Conservation (phyloP, 2,329 filamentous ascomycete species). For the Phaeosphaeria sp. region DNA sequence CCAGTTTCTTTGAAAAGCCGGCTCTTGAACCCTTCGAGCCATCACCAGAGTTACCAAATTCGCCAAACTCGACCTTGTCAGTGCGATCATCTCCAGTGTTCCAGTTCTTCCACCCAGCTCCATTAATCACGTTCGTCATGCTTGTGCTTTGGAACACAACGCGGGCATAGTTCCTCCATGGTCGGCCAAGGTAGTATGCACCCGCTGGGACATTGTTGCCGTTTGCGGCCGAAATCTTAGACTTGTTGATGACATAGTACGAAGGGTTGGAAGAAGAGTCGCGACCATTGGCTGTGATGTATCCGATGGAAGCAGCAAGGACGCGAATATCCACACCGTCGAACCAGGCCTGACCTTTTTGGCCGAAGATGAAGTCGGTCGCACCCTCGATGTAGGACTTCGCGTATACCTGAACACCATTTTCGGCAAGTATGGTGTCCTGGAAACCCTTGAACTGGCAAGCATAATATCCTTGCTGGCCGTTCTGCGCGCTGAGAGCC, state of each 20-base stretch:
- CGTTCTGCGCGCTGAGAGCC: conserved; percentile 59
- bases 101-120: conserved; percentile 66
- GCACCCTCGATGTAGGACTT: conserved; percentile 63
- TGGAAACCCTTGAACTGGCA: conserved; percentile 63
- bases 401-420: conserved; percentile 63
- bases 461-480: conserved; percentile 64
- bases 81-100: conserved; percentile 57
- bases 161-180: conserved; percentile 60
- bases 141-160: conserved; percentile 60
- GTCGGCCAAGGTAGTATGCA: conserved; percentile 59
- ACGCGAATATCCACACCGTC: conserved; percentile 58
- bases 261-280: conserved; percentile 43
- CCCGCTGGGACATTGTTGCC: conserved; percentile 49
- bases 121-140: conserved; percentile 64
- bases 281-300: conserved; percentile 47
- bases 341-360: conserved; percentile 60
- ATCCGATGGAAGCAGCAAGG: conserved; percentile 50
- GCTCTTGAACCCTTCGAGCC: conserved; percentile 63
- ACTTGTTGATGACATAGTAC: conserved; percentile 65
- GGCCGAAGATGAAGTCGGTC: conserved; percentile 66
- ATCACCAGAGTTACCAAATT: conserved; percentile 65
- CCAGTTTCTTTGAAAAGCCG: conserved; percentile 53
- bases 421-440: conserved; percentile 56
- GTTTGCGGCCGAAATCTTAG: conserved; percentile 52
- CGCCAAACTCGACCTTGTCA: conserved; percentile 61